Conservation (phyloP, 805 yeast species). For the Candida odintsovae region DNA sequence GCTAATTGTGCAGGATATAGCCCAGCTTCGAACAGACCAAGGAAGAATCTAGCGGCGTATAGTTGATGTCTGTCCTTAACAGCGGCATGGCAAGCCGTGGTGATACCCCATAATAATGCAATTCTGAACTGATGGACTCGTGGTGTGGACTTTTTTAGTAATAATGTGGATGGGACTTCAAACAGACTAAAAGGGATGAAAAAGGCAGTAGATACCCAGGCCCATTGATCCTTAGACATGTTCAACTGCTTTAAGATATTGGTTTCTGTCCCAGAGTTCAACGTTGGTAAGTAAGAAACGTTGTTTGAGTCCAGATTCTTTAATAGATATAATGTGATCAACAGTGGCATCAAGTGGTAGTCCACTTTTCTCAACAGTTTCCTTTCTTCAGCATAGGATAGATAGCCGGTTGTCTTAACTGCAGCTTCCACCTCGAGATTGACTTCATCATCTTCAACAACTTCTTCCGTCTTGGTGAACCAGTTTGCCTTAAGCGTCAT, state of each 20-base stretch:
- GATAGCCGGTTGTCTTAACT: slow-evolving; percentile 6
- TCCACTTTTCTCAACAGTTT: slow-evolving; percentile 12
- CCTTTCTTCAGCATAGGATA: slow-evolving; percentile 4
- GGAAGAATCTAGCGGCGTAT: slow-evolving; percentile 10
- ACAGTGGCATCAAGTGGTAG: slow-evolving; percentile 11
- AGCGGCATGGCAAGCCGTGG: slow-evolving; percentile 16
- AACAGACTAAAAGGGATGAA: slow-evolving; percentile 15
- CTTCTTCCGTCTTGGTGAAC: not conserved
- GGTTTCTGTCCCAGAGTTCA: slow-evolving; percentile 5
- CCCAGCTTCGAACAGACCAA: slow-evolving; percentile 20
- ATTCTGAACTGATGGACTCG: slow-evolving; percentile 12
- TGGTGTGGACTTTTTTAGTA: slow-evolving; percentile 15
- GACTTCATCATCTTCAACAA: not conserved
- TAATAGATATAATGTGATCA: slow-evolving; percentile 10
- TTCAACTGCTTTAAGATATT: slow-evolving; percentile 8
- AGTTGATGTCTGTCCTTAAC: slow-evolving; percentile 11
- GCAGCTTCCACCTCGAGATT: not conserved
- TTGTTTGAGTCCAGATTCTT: slow-evolving; percentile 16
- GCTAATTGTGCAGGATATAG: slow-evolving; percentile 14
- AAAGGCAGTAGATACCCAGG: slow-evolving; percentile 11
- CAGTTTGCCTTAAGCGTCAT: not conserved
- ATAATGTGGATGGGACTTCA: slow-evolving; percentile 15
- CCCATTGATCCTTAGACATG: slow-evolving; percentile 11
- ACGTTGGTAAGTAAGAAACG: slow-evolving; percentile 11
- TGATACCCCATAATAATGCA: slow-evolving; percentile 13